Evolutionary conservation across 495 filamentous ascomycete species (phyloP).

Genomic region (Beverwykella pulmonaria): DNA sequence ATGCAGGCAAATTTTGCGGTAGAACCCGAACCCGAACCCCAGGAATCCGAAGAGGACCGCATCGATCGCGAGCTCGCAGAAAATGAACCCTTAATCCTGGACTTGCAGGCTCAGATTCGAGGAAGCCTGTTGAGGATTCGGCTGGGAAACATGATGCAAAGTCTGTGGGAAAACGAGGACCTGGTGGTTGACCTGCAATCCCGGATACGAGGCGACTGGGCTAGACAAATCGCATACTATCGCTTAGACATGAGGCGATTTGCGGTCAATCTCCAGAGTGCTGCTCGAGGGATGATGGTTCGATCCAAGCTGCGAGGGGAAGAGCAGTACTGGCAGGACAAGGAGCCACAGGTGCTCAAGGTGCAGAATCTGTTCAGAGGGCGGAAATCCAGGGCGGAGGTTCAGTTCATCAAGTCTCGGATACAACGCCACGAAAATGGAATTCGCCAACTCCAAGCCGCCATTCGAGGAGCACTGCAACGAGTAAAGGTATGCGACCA

Average conservation of each 20-base stretch:
- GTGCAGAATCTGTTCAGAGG: constrained; percentile 87
- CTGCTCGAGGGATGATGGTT: constrained; percentile 75
- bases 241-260: constrained; percentile 77
- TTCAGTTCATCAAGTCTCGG: constrained; percentile 63
- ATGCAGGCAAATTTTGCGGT: constrained; percentile 95
- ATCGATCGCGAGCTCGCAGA: constrained; percentile 82
- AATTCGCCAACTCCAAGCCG: constrained; percentile 59
- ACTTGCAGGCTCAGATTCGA: constrained; percentile 85
- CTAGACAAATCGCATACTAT: constrained; percentile 75
- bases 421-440: constrained; percentile 61
- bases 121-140: constrained; percentile 77
- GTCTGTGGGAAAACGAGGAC: constrained; percentile 86
- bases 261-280: constrained; percentile 74
- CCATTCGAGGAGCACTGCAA: constrained; percentile 46
- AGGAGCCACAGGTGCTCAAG: constrained; percentile 69
- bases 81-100: constrained; percentile 67
- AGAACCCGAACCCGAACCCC: constrained; percentile 63
- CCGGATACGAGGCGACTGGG: constrained; percentile 76
- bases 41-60: constrained; percentile 87
- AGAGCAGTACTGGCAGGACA: constrained; percentile 68
- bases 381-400: constrained; percentile 69
- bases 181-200: constrained; percentile 80
- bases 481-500: constrained; percentile 44
- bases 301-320: constrained; percentile 64
- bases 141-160: constrained; percentile 81